Conservation (phyloP, 148 eudicot genomes). For the Rhododendron williamsianum region DNA sequence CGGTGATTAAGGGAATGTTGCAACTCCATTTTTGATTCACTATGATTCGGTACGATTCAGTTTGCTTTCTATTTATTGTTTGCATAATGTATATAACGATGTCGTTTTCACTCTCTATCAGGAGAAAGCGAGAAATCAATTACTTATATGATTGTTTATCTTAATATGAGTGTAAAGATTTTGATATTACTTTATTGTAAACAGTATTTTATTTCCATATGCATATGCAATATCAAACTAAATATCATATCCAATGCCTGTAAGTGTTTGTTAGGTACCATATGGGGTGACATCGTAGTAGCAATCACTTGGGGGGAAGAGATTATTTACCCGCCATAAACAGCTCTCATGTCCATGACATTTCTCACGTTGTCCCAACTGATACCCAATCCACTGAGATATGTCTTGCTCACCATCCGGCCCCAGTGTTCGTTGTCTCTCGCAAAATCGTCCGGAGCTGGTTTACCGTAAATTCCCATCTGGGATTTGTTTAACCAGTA, state of each 20-base stretch:
- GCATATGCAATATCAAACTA: neutral
- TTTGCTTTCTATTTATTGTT: neutral
- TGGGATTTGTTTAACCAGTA: conserved; percentile 57
- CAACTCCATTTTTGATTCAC: neutral
- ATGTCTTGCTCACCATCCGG: conserved; percentile 42
- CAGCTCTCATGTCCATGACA: conserved; percentile 78
- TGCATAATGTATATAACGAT: neutral
- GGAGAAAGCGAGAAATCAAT: neutral
- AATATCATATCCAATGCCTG: conserved; percentile 27
- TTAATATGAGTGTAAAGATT: neutral
- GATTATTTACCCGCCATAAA: conserved; percentile 65
- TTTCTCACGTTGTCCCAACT: conserved; percentile 63
- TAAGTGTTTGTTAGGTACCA: conserved; percentile 6
- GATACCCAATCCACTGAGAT: conserved; percentile 59
- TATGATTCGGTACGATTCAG: neutral
- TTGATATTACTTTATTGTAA: neutral
- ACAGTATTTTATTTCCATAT: neutral
- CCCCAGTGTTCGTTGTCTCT: conserved; percentile 63
- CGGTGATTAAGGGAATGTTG: neutral
- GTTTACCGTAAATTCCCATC: conserved; percentile 57
- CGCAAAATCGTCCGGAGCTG: conserved; percentile 60
- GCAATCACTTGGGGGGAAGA: neutral
- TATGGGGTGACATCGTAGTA: neutral
- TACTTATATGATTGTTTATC: neutral
- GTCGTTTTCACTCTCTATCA: neutral